Percentiles rank a stretch among this genome's conserved stretches.
phyloP scores from a whole-genome alignment of 805 yeast species.

The Yamadazyma ubonensis region DNA sequence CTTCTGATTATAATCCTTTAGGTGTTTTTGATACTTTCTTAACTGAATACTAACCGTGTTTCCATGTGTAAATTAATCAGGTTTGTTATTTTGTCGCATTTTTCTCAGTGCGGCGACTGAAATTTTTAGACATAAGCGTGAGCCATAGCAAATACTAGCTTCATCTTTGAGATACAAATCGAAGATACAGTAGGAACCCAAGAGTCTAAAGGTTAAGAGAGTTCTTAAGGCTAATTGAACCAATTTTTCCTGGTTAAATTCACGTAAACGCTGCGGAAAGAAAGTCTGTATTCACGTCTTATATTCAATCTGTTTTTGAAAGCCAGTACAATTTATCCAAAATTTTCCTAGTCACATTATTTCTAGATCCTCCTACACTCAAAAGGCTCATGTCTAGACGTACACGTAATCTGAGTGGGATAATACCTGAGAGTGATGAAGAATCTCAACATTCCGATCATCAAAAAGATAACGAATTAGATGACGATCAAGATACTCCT shows the following conservation, averaged over 20 bases:
- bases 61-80: too few species aligned
- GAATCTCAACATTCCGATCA: slow-evolving; percentile 18
- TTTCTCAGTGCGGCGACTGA: slow-evolving; percentile 1
- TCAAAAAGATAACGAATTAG: slow-evolving; percentile 13
- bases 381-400: slow-evolving; percentile 17
- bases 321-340: neutral
- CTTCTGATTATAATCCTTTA: too few species aligned
- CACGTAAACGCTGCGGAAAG: neutral
- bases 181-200: too few species aligned
- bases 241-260: too few species aligned
- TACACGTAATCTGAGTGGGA: slow-evolving; percentile 3
- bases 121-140: neutral
- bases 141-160: neutral
- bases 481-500: slow-evolving; percentile 12
- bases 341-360: slow-evolving; percentile 15
- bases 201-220: too few species aligned
- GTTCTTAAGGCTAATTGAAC: too few species aligned
- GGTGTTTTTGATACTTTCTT: too few species aligned
- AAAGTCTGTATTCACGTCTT: slow-evolving; percentile 1
- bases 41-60: too few species aligned
- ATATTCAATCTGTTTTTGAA: neutral
- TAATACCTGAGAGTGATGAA: slow-evolving; percentile 14
- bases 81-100: neutral
- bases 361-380: slow-evolving; percentile 14
- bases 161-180: neutral